These are phyloP conservation scores for Jaapia argillacea DNA, from an alignment of 768 basidiomycete species.

Conservation along the genomic window DNA sequence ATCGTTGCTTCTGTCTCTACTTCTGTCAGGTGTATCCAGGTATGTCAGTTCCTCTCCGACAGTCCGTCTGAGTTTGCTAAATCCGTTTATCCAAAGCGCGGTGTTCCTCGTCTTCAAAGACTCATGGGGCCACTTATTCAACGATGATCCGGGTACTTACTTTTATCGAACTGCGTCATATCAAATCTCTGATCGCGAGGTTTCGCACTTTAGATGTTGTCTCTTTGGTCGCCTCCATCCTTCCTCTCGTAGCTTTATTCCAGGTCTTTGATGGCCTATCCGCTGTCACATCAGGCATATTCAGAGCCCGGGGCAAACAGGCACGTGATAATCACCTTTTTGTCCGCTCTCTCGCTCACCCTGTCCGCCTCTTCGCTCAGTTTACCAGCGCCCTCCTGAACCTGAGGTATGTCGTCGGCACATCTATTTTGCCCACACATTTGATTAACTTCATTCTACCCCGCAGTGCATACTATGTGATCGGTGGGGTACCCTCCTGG, in stretches of 20 bases:
- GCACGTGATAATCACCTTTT: constrained; percentile 16
- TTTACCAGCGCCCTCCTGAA: constrained; percentile 73
- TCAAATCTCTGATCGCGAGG: too few relatives aligned
- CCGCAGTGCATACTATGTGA: constrained; percentile 66
- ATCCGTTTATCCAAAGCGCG: constrained; percentile 16
- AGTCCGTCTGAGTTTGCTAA: neutral
- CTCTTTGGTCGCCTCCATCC: constrained; percentile 37
- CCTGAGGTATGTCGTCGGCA: constrained; percentile 35
- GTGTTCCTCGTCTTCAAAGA: constrained; percentile 33
- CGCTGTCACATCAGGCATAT: constrained; percentile 62
- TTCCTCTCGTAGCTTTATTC: constrained; percentile 63
- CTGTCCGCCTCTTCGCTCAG: constrained; percentile 18
- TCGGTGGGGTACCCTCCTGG: constrained; percentile 38
- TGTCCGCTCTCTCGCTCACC: neutral
- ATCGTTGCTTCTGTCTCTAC: constrained; percentile 54
- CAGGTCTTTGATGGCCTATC: constrained; percentile 79
- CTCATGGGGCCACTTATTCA: constrained; percentile 51
- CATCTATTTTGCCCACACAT: constrained; percentile 4
- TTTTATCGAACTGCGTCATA: neutral
- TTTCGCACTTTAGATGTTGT: constrained; percentile 31
- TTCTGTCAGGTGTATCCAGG: constrained; percentile 61
- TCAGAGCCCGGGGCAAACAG: constrained; percentile 79
- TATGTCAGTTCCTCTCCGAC: constrained; percentile 15
- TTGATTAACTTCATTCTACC: neutral
- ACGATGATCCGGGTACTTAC: constrained; percentile 33